Evolutionary conservation across 179 eudicot genomes (phyloP), one percentile per base, ranked within the genome.

Genomic region (Carnegiea gigantea): DNA sequence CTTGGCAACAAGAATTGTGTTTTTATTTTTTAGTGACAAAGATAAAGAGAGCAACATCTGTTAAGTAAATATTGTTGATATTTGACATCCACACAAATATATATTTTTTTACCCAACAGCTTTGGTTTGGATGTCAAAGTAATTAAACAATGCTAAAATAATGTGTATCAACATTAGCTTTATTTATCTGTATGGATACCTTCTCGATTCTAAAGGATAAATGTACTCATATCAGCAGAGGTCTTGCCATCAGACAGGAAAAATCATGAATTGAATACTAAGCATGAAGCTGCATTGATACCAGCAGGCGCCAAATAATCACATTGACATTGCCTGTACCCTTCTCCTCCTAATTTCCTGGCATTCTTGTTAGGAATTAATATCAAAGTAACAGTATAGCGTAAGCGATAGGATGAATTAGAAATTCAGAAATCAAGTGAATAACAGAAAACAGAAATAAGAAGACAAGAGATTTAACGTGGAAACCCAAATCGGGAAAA

Each of bases 321-420:
- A 84, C 87, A 87, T 85, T 75, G 91, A 85, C 87, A 89, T 78
- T 43, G 91, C 89, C 68, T 89, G 84, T 54, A 77, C 70, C 77
- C 83, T 82, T 33, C 82, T 89, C 79, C n/a, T 87, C 53, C 14
- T 48, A 13, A 48, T 40, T 40, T 7, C 8, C 44, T 40, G 44
- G 8, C 6, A 48, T 48, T 48, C 53, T 48, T 48, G n/a, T n/a
- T n/a, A n/a, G n/a, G n/a, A n/a, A n/a, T n/a, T n/a, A n/a, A n/a
- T n/a, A n/a, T n/a, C n/a, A n/a, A n/a, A n/a, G n/a, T n/a, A n/a
- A n/a, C n/a, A n/a, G n/a, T n/a, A n/a, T n/a, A n/a, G n/a, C n/a
- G n/a, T n/a, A n/a, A n/a, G n/a, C n/a, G n/a, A n/a, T n/a, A n/a
- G n/a, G n/a, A n/a, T n/a, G n/a, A n/a, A n/a, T n/a, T n/a, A n/a